Evolutionary conservation across 176 grass and related monocot genomes (phyloP).

Genomic region (Oryza brachyantha): DNA sequence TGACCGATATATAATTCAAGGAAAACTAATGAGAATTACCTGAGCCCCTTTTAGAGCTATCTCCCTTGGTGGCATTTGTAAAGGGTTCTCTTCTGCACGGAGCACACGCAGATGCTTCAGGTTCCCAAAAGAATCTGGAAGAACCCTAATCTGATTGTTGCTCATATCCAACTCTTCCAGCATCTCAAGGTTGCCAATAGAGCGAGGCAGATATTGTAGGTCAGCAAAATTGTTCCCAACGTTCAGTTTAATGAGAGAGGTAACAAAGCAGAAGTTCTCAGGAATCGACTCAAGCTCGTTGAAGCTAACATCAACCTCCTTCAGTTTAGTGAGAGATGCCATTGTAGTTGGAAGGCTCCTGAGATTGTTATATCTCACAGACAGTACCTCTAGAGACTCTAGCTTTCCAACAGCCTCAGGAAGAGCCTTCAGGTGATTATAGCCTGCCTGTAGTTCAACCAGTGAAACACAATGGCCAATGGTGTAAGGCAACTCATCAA

Average conservation of each 20-base stretch:
- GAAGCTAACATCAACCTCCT: slow-evolving; percentile 92
- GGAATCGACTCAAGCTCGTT: slow-evolving; percentile 91
- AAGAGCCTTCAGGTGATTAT: slow-evolving; percentile 88
- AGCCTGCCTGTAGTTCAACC: slow-evolving; percentile 68
- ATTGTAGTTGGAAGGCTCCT: slow-evolving; percentile 95
- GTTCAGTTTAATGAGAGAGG: slow-evolving; percentile 89
- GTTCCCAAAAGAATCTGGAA: slow-evolving; percentile 86
- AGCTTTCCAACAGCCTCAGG: slow-evolving; percentile 95
- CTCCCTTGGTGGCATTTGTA: slow-evolving; percentile 89
- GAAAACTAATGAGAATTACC: slow-evolving; percentile 39
- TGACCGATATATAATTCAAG: background rate
- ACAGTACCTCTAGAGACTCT: slow-evolving; percentile 77
- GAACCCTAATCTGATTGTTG: slow-evolving; percentile 93
- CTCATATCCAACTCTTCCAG: slow-evolving; percentile 97
- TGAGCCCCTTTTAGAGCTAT: slow-evolving; percentile 86
- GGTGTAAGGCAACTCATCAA: slow-evolving; percentile 93
- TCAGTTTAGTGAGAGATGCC: slow-evolving; percentile 85
- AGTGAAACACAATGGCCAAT: slow-evolving; percentile 82
- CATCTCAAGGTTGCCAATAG: slow-evolving; percentile 97
- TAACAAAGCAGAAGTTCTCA: slow-evolving; percentile 88
- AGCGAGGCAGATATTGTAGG: slow-evolving; percentile 73
- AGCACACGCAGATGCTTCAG: slow-evolving; percentile 65
- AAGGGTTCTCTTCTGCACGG: slow-evolving; percentile 84
- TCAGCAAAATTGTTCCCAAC: slow-evolving; percentile 93
- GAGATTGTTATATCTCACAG: slow-evolving; percentile 88